Base-by-base conservation (phyloP, 1,284 basidiomycete genomes). In the Meripilus lineatus region DNA sequence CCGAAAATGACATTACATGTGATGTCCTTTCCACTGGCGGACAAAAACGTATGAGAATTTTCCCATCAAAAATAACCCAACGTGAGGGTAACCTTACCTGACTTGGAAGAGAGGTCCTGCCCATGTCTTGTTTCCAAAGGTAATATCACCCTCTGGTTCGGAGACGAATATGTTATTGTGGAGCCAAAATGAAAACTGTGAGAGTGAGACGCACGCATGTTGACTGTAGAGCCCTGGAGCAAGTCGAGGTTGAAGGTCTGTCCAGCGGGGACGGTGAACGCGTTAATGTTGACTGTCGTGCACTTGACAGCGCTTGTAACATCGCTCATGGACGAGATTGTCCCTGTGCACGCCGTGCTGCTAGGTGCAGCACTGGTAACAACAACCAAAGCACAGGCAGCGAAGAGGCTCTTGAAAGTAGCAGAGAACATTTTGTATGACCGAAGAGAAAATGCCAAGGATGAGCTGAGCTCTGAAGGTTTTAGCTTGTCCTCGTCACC, bases 231-330 rank as follows among this genome's bases (percentile, higher is more conserved):
- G 13, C 56, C 56, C 18, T 40, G 36, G 11, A 52, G 49, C 15
- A 64, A 51, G 14, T 49, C 46, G 35, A 66, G 56, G 17, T 49
- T 51, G 47, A 67, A 60, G 1, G 58, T 58, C 50, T 60, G 42
- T 24, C 63, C 63, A n/a, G 62, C 62, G 6, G 61, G 58, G 17
- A 63, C 62, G 6, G 55, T 71, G 55, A 76, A 75, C 21, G 62
- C 51, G 44, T 73, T 69, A 46, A 76, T 64, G 51, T 69, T 68
- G 32, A 76, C 67, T 11, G 68, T 74, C 5, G 69, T 73, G 54
- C 73, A 76, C 41, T 60, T 50, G 26, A 70, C 64, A 32, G 74
- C 73, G 26, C 53, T 59, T 13, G 61, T 49, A 26, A 75, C 69
- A 54, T 74, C 72, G 64, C 43, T 43, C 18, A 73, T 47, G 1